Percentiles rank a stretch among this genome's conserved stretches.
Evolutionary conservation across 2,329 filamentous ascomycete species (phyloP).

Genomic region (Microsporum ferrugineum): DNA sequence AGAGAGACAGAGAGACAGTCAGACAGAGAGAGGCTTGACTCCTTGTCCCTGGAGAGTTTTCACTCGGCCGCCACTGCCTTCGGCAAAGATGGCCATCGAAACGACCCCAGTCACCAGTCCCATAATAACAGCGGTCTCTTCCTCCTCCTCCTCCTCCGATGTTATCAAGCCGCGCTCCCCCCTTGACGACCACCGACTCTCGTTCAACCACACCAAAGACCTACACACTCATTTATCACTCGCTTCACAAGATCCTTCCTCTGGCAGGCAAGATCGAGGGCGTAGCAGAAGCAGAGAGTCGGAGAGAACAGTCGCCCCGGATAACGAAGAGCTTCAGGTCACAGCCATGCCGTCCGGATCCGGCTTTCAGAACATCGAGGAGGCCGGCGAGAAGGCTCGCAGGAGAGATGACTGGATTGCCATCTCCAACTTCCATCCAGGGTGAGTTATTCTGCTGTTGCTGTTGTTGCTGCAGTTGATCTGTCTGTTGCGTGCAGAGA

Average conservation of each 20-base stretch:
- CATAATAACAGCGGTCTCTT: neutral
- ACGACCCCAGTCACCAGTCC: neutral
- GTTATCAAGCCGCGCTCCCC: neutral
- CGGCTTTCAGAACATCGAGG: constrained; percentile 1
- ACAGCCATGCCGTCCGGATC: constrained; percentile 1
- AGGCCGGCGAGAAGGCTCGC: constrained; percentile 1
- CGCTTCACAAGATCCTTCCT: neutral
- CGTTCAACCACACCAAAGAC: neutral
- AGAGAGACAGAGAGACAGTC: neutral
- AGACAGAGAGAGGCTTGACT: neutral
- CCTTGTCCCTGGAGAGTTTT: neutral
- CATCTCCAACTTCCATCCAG: constrained; percentile 15
- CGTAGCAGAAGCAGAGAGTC: constrained; percentile 2
- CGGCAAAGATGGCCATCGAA: neutral
- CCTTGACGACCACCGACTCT: constrained; percentile 3
- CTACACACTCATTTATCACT: neutral
- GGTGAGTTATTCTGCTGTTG: constrained; percentile 5
- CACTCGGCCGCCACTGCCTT: neutral
- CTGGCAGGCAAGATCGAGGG: constrained; percentile 1
- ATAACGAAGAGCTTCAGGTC: neutral
- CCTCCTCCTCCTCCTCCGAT: neutral
- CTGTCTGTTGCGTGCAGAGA: neutral
- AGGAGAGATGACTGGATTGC: constrained; percentile 13
- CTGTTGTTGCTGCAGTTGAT: neutral
- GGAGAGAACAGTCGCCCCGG: neutral